These are phyloP conservation scores for Suillus lakei DNA, from an alignment of 768 basidiomycete species.

Conservation along the genomic window DNA sequence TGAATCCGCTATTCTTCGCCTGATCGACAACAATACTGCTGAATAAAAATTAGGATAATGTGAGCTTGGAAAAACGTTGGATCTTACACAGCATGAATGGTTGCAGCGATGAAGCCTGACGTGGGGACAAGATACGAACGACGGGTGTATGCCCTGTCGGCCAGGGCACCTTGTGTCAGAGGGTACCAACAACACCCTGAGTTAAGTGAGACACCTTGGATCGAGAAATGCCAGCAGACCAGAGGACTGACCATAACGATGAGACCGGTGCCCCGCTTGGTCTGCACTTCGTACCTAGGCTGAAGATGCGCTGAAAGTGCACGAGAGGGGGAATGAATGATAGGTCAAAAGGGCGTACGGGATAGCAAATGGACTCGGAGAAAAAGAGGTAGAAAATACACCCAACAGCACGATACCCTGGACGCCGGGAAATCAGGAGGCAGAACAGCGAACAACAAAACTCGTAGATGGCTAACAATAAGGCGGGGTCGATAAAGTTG, in stretches of 20 bases:
- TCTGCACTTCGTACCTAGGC: conserved; percentile 64
- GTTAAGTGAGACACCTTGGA: conserved; percentile 1
- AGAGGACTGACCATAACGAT: conserved; percentile 56
- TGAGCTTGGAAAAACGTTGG: background rate
- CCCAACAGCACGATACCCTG: conserved; percentile 58
- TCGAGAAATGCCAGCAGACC: background rate
- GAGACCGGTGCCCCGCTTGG: conserved; percentile 63
- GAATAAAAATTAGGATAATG: conserved; percentile 10
- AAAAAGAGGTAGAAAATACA: conserved; percentile 71
- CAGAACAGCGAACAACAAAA: conserved; percentile 55
- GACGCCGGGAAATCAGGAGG: conserved; percentile 52
- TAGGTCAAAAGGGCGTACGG: conserved; percentile 39
- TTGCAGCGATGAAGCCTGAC: conserved; percentile 61
- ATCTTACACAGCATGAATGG: conserved; percentile 58
- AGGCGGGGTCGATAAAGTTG: conserved; percentile 66
- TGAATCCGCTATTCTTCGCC: conserved; percentile 52
- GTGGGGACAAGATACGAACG: conserved; percentile 67
- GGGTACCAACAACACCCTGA: conserved; percentile 69
- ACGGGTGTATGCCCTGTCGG: conserved; percentile 51
- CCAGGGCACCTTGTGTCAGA: conserved; percentile 59
- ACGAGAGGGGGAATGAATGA: background rate
- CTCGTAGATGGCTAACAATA: conserved; percentile 60
- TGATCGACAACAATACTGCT: conserved; percentile 62
- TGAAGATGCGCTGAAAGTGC: conserved; percentile 55
- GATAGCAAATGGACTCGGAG: conserved; percentile 78